phyloP scores from a whole-genome alignment of 352 stramenopile genomes.

The Phytophthora chlamydospora region DNA sequence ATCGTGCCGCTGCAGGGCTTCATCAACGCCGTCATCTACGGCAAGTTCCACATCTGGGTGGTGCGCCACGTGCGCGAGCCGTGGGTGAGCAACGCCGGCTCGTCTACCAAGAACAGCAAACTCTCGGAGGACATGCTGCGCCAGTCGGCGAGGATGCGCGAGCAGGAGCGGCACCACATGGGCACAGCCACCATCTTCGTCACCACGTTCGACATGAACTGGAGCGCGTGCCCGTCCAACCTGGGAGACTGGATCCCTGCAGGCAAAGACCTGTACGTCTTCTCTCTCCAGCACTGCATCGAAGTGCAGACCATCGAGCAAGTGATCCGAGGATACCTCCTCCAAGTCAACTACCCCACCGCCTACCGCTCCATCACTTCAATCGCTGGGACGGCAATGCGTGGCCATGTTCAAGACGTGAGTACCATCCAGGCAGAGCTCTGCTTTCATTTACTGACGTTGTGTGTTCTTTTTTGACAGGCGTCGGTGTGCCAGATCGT shows the following conservation, averaged over 20 bases:
- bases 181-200: slow-evolving; percentile 81
- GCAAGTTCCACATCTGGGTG: slow-evolving; percentile 86
- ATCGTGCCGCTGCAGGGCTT: slow-evolving; percentile 87
- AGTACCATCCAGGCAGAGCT: slow-evolving; percentile 10
- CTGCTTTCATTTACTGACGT: slow-evolving; percentile 13
- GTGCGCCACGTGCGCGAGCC: slow-evolving; percentile 60
- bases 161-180: slow-evolving; percentile 64
- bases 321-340: slow-evolving; percentile 68
- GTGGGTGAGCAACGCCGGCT: slow-evolving; percentile 37
- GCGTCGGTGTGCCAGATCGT: slow-evolving; percentile 83
- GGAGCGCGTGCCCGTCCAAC: slow-evolving; percentile 65
- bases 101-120: slow-evolving; percentile 49
- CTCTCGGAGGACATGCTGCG: slow-evolving; percentile 48
- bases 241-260: slow-evolving; percentile 77
- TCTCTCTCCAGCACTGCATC: slow-evolving; percentile 81
- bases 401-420: slow-evolving; percentile 73
- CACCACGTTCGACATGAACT: slow-evolving; percentile 86
- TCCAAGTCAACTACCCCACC: slow-evolving; percentile 82
- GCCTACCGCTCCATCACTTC: slow-evolving; percentile 82
- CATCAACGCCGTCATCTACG: slow-evolving; percentile 87
- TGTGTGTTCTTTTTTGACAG: slow-evolving; percentile 27
- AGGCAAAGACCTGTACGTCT: slow-evolving; percentile 83
- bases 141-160: slow-evolving; percentile 39
- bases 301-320: slow-evolving; percentile 70
- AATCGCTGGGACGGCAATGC: slow-evolving; percentile 67